A percentile compares a stretch with the other conserved stretches of the same genome.
Conservation (phyloP, 805 yeast genomes). For the Brettanomyces sp. region DNA sequence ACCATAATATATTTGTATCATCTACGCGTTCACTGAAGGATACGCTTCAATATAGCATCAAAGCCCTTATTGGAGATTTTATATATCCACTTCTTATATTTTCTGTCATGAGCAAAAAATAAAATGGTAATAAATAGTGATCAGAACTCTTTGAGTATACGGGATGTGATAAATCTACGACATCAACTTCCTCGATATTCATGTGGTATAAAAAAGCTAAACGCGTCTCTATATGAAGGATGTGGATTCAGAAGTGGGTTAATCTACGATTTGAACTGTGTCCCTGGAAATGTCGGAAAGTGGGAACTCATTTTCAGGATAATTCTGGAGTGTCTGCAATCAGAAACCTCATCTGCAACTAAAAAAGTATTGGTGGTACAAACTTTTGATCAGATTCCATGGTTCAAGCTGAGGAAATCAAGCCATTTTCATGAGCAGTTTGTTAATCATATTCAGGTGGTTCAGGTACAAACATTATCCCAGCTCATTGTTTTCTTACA, state of each 20-base stretch:
- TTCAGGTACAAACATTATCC: constrained; percentile 10
- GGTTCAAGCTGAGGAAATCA: constrained; percentile 13
- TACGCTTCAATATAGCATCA: too few species aligned
- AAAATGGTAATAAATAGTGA: too few species aligned
- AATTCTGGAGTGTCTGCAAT: constrained; percentile 6
- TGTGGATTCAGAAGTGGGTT: constrained; percentile 16
- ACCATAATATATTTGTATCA: too few species aligned
- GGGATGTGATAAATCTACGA: too few species aligned
- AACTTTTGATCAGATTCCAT: constrained; percentile 15
- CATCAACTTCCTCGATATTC: constrained; percentile 1
- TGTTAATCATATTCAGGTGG: constrained; percentile 8
- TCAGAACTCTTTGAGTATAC: too few species aligned
- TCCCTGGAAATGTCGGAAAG: constrained; percentile 20
- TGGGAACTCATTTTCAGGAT: constrained; percentile 19
- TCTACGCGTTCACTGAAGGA: too few species aligned
- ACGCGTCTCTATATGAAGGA: constrained; percentile 10
- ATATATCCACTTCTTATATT: too few species aligned
- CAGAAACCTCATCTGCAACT: neutral
- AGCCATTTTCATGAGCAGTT: neutral
- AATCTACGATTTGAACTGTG: constrained; percentile 20
- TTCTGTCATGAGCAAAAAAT: too few species aligned
- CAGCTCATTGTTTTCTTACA: constrained; percentile 17
- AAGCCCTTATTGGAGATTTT: too few species aligned
- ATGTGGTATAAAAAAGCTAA: constrained; percentile 14
- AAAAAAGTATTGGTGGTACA: constrained; percentile 10